Evolutionary conservation across 371 early-diverging fungal genomes (phyloP).

Genomic region (Actinomortierella ambigua): DNA sequence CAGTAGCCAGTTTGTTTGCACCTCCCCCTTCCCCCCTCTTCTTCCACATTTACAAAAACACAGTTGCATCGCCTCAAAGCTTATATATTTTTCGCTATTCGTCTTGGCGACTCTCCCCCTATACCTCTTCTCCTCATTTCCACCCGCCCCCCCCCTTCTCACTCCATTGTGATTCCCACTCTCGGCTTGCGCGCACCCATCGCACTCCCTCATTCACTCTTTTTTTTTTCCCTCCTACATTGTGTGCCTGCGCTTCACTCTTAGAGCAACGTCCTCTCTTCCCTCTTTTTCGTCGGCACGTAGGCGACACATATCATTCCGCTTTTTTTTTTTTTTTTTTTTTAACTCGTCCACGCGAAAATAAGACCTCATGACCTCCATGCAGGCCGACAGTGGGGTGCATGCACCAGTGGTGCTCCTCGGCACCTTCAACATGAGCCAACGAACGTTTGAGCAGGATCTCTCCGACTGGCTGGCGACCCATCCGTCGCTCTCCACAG

Average conservation of each 20-base stretch:
- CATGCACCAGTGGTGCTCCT: slow-evolving; percentile 40
- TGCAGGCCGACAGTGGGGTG: too few species aligned
- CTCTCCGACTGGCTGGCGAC: slow-evolving; percentile 47
- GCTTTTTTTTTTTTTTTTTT: too few species aligned
- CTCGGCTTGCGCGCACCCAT: neutral
- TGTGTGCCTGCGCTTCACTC: slow-evolving; percentile 1
- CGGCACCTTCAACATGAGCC: slow-evolving; percentile 46
- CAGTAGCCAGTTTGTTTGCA: neutral
- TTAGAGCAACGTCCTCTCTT: too few species aligned
- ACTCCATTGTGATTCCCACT: neutral
- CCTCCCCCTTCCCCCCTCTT: neutral
- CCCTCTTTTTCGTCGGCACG: too few species aligned
- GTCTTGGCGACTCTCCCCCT: neutral
- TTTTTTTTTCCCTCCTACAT: neutral
- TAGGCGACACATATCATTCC: too few species aligned
- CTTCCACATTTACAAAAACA: neutral
- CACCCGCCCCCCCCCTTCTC: neutral
- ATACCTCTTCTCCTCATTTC: neutral
- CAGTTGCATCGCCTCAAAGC: neutral
- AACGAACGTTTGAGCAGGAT: slow-evolving; percentile 37
- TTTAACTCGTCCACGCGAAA: too few species aligned
- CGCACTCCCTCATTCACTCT: slow-evolving; percentile 7
- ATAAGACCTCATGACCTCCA: too few species aligned
- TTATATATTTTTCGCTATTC: neutral
- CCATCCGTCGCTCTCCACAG: slow-evolving; percentile 28